Evolutionary conservation across 1,139 yeast genomes (phyloP).

Genomic region (Blastobotrys persicus): DNA sequence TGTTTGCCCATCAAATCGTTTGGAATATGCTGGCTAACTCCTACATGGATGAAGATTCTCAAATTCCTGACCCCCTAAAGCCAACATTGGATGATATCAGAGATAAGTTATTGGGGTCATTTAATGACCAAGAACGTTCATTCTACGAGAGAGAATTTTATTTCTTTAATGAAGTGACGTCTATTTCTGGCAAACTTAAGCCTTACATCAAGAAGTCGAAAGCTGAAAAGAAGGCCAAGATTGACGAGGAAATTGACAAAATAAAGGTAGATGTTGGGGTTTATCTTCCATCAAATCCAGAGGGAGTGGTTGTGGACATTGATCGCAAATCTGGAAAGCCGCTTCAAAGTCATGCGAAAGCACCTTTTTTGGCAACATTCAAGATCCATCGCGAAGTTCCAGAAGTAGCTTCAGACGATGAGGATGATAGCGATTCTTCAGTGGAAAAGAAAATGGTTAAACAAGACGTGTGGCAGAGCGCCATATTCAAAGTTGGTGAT

Average conservation of each 20-base stretch:
- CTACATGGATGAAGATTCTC: constrained; percentile 77
- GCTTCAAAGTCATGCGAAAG: constrained; percentile 97
- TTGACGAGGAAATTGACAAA: constrained; percentile 90
- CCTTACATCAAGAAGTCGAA: constrained; percentile 92
- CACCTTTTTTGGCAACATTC: constrained; percentile 97
- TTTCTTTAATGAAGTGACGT: constrained; percentile 88
- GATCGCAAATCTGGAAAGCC: constrained; percentile 92
- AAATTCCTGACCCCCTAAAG: constrained; percentile 75
- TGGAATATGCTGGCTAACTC: constrained; percentile 98
- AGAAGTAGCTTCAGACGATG: constrained; percentile 26
- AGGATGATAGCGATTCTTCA: constrained; percentile 14
- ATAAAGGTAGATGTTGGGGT: constrained; percentile 81
- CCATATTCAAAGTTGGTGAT: constrained; percentile 98
- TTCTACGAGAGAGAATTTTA: constrained; percentile 83
- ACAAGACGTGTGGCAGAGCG: constrained; percentile 70
- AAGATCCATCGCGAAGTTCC: constrained; percentile 61
- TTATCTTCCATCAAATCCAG: constrained; percentile 94
- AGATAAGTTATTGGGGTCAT: constrained; percentile 59
- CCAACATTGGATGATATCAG: constrained; percentile 79
- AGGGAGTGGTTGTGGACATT: constrained; percentile 88
- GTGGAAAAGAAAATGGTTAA: constrained; percentile 14
- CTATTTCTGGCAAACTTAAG: constrained; percentile 89
- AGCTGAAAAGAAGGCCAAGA: constrained; percentile 93
- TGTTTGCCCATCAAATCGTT: constrained; percentile 95
- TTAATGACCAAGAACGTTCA: constrained; percentile 56